Conservation (phyloP, 441 rosid genomes). For the Pelargonium citronellum region DNA sequence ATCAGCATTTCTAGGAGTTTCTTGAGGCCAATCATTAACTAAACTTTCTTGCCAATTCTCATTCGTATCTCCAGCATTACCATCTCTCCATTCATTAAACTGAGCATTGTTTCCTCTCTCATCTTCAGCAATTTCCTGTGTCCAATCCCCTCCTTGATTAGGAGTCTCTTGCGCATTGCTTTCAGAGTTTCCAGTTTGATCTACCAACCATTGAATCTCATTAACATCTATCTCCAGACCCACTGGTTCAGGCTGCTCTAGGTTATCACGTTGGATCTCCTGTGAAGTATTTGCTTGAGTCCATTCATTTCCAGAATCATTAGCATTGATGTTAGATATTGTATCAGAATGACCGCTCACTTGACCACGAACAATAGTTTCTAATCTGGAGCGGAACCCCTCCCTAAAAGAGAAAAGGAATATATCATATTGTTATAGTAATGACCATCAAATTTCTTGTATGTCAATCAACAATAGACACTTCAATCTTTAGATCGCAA, state of each 20-base stretch:
- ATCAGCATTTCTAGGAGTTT: slow-evolving; percentile 39
- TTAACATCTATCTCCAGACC: slow-evolving; percentile 32
- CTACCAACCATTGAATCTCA: slow-evolving; percentile 30
- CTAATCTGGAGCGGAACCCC: slow-evolving; percentile 79
- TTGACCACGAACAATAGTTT: slow-evolving; percentile 61
- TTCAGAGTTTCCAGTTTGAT: slow-evolving; percentile 35
- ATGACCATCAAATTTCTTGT: not conserved
- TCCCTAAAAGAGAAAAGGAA: slow-evolving; percentile 46
- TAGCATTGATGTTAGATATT: slow-evolving; percentile 29
- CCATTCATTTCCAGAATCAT: slow-evolving; percentile 38
- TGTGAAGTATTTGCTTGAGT: slow-evolving; percentile 32
- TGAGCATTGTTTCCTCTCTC: slow-evolving; percentile 43
- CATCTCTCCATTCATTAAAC: slow-evolving; percentile 46
- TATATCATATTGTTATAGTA: not conserved
- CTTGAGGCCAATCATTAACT: slow-evolving; percentile 47
- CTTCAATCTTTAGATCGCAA: not conserved
- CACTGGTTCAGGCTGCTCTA: slow-evolving; percentile 40
- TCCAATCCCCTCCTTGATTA: slow-evolving; percentile 45
- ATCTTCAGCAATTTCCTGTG: slow-evolving; percentile 37
- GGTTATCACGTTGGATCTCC: slow-evolving; percentile 37
- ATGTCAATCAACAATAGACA: not conserved
- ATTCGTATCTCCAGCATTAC: slow-evolving; percentile 47
- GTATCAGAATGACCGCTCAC: slow-evolving; percentile 48
- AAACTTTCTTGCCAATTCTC: slow-evolving; percentile 47
- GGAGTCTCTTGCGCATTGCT: slow-evolving; percentile 45